These are phyloP conservation scores for Erythrobasidium hasegawianum DNA, from an alignment of 1,284 basidiomycete genomes.

Conservation along the genomic window DNA sequence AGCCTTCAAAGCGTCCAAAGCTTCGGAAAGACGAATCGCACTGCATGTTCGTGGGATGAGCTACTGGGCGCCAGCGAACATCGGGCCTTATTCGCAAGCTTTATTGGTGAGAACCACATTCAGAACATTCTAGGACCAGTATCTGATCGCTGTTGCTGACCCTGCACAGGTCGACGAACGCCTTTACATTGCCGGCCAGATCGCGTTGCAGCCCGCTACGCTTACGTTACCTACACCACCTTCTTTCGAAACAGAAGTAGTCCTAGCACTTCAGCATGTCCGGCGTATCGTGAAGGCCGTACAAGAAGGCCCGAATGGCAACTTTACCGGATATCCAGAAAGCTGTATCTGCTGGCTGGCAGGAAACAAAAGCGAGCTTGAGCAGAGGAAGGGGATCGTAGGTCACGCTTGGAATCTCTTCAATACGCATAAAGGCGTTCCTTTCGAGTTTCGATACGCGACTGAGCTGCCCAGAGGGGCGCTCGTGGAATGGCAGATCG, in stretches of 20 bases:
- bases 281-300: slow-evolving; percentile 61
- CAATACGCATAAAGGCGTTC: slow-evolving; percentile 42
- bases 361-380: background rate
- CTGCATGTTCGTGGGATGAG: slow-evolving; percentile 92
- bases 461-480: slow-evolving; percentile 73
- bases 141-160: background rate
- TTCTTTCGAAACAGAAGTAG: slow-evolving; percentile 62
- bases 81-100: slow-evolving; percentile 96
- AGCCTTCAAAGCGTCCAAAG: slow-evolving; percentile 52
- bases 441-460: slow-evolving; percentile 65
- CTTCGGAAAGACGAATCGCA: slow-evolving; percentile 58
- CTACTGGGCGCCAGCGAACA: slow-evolving; percentile 99
- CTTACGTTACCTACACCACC: slow-evolving; percentile 63
- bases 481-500: slow-evolving; percentile 55
- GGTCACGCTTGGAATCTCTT: slow-evolving; percentile 18
- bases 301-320: slow-evolving; percentile 15
- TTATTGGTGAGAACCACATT: slow-evolving; percentile 52
- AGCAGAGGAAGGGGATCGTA: background rate
- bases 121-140: too few relatives aligned
- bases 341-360: slow-evolving; percentile 48
- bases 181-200: slow-evolving; percentile 89
- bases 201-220: slow-evolving; percentile 75
- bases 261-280: slow-evolving; percentile 76
- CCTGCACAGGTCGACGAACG: slow-evolving; percentile 61
- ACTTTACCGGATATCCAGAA: slow-evolving; percentile 39